A percentile compares a stretch with the other conserved stretches of the same genome.
These are phyloP conservation scores for Abrus pulchellus DNA, from an alignment of 306 rosid species.

Conservation along the genomic window DNA sequence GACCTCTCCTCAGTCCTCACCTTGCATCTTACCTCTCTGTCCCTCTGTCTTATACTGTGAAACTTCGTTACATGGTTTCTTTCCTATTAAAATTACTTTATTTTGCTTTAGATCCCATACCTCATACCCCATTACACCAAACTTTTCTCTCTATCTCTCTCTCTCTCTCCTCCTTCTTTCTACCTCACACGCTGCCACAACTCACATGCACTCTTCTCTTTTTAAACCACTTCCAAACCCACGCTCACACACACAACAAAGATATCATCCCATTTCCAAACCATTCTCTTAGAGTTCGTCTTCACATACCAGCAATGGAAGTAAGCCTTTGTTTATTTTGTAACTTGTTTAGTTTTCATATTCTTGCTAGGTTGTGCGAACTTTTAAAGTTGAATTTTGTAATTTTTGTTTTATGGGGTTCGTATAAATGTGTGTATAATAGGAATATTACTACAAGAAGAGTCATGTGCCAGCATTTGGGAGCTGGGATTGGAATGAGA, in stretches of 20 bases:
- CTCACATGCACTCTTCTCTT: slow-evolving; percentile 34
- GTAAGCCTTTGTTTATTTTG: slow-evolving; percentile 36
- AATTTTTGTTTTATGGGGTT: neutral
- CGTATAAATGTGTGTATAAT: neutral
- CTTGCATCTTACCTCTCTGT: slow-evolving; percentile 61
- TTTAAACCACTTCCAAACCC: slow-evolving; percentile 56
- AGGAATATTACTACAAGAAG: slow-evolving; percentile 76
- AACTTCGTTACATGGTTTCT: slow-evolving; percentile 55
- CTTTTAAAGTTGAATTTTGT: neutral
- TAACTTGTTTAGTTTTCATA: neutral
- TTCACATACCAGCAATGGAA: slow-evolving; percentile 45
- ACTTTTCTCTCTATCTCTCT: slow-evolving; percentile 36
- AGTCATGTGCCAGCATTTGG: slow-evolving; percentile 85
- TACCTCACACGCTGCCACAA: slow-evolving; percentile 30
- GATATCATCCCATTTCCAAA: slow-evolving; percentile 24
- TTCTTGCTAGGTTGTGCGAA: neutral
- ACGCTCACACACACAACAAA: slow-evolving; percentile 42
- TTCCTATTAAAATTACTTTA: slow-evolving; percentile 39
- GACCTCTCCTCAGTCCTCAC: slow-evolving; percentile 18
- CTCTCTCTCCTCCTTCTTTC: slow-evolving; percentile 19
- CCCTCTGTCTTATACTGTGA: slow-evolving; percentile 65
- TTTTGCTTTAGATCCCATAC: slow-evolving; percentile 50
- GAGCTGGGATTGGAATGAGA: slow-evolving; percentile 95
- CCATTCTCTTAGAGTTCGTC: neutral
- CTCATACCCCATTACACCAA: slow-evolving; percentile 31